phyloP scores from a whole-genome alignment of 2,329 filamentous ascomycete species.

The Bipolaris gigantea region DNA sequence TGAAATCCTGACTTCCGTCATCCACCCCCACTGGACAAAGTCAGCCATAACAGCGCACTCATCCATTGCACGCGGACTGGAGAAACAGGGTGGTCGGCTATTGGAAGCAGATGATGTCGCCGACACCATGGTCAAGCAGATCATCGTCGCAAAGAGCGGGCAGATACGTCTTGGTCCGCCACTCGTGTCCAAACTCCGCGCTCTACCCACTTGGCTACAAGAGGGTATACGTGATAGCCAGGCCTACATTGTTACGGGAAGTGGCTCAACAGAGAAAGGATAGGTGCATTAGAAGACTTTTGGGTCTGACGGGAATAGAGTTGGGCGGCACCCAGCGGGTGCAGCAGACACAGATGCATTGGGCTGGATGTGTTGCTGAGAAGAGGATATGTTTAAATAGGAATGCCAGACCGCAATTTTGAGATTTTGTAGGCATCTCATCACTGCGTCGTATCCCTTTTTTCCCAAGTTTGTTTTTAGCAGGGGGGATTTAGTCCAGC shows the following conservation, averaged over 20 bases:
- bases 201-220: conserved; percentile 40
- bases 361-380: conserved; percentile 1
- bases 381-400: conserved; percentile 2
- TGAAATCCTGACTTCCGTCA: conserved; percentile 48
- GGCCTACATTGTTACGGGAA: conserved; percentile 33
- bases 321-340: not conserved
- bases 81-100: conserved; percentile 35
- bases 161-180: conserved; percentile 46
- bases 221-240: conserved; percentile 37
- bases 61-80: conserved; percentile 36
- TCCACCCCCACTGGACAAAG: conserved; percentile 49
- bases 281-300: conserved; percentile 12
- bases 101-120: conserved; percentile 47
- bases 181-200: conserved; percentile 29
- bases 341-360: conserved; percentile 2
- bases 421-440: not conserved
- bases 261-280: conserved; percentile 28
- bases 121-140: conserved; percentile 50
- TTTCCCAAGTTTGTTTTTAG: too few relatives aligned
- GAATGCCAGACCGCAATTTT: conserved; percentile 4
- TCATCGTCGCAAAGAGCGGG: conserved; percentile 46
- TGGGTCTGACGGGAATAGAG: not conserved
- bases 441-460: not conserved
- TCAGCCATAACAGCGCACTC: conserved; percentile 43
- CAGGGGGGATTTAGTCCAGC: too few relatives aligned